Conservation (phyloP, 805 yeast genomes). For the Teunomyces pallodes region DNA sequence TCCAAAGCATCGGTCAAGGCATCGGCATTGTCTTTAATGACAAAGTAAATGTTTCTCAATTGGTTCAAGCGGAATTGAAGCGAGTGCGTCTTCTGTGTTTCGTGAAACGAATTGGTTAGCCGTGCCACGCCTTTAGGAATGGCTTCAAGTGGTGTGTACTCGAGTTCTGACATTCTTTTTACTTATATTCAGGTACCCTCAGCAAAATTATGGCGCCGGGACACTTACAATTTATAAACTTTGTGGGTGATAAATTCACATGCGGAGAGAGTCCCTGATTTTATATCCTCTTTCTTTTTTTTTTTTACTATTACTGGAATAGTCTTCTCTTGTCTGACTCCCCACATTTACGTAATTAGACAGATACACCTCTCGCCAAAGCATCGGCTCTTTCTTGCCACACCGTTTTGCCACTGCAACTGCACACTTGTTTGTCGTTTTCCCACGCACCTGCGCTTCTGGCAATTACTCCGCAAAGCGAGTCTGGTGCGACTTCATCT, state of each 20-base stretch:
- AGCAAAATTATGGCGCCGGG: too few species aligned
- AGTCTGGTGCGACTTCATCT: slow-evolving; percentile 39
- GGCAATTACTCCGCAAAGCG: slow-evolving; percentile 84
- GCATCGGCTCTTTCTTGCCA: slow-evolving; percentile 95
- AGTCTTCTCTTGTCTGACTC: not conserved
- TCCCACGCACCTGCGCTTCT: slow-evolving; percentile 98
- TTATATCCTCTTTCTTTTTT: not conserved
- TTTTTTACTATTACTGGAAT: too few species aligned
- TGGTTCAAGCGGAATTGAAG: slow-evolving; percentile 57
- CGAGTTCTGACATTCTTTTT: not conserved
- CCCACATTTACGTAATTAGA: not conserved
- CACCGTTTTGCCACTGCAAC: slow-evolving; percentile 91
- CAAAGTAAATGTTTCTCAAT: slow-evolving; percentile 65
- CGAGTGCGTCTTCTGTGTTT: slow-evolving; percentile 46
- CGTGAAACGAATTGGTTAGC: slow-evolving; percentile 43
- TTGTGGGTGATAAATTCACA: not conserved
- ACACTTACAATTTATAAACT: too few species aligned
- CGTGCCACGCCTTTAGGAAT: slow-evolving; percentile 47
- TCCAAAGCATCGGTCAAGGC: slow-evolving; percentile 55
- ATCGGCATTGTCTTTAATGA: slow-evolving; percentile 56
- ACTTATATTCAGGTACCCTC: not conserved
- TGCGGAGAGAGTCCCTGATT: not conserved
- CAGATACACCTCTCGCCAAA: slow-evolving; percentile 49
- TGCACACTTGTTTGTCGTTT: slow-evolving; percentile 87
- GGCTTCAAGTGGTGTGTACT: slow-evolving; percentile 46